phyloP scores from a whole-genome alignment of 2,329 filamentous ascomycete species.

The Neospermospora avenae region DNA sequence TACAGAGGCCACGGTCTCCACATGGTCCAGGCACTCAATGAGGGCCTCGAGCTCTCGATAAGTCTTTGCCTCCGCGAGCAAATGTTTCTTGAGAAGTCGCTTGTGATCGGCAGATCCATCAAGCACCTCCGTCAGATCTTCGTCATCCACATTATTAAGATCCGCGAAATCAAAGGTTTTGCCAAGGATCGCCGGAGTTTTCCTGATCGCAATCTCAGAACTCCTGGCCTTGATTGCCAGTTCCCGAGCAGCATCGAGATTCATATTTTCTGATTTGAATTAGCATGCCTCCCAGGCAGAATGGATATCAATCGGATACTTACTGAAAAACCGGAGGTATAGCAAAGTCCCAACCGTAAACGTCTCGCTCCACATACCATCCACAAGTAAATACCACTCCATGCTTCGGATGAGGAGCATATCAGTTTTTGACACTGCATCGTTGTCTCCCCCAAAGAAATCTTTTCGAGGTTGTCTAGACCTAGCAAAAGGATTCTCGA shows the following conservation, averaged over 20 bases:
- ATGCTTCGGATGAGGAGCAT: slow-evolving; percentile 72
- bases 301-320: slow-evolving; percentile 39
- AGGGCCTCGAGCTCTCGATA: slow-evolving; percentile 69
- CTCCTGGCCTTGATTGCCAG: slow-evolving; percentile 50
- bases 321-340: slow-evolving; percentile 83
- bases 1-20: slow-evolving; percentile 57
- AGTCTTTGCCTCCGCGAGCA: slow-evolving; percentile 55
- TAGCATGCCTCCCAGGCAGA: slow-evolving; percentile 9
- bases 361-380: slow-evolving; percentile 68
- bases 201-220: slow-evolving; percentile 37
- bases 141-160: slow-evolving; percentile 27
- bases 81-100: slow-evolving; percentile 28
- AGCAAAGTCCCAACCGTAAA: slow-evolving; percentile 66
- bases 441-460: slow-evolving; percentile 66
- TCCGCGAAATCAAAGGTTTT: slow-evolving; percentile 37
- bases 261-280: slow-evolving; percentile 37
- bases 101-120: slow-evolving; percentile 38
- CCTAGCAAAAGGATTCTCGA: slow-evolving; percentile 37
- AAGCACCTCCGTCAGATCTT: slow-evolving; percentile 32
- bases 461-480: slow-evolving; percentile 65
- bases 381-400: slow-evolving; percentile 79
- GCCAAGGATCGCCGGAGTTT: slow-evolving; percentile 40
- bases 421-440: slow-evolving; percentile 60
- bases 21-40: slow-evolving; percentile 60
- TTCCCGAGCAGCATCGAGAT: slow-evolving; percentile 52